Evolutionary conservation across 1,284 basidiomycete species (phyloP), one percentile per base, ranked within the genome.

Genomic region (Ceratobasidium sp.): DNA sequence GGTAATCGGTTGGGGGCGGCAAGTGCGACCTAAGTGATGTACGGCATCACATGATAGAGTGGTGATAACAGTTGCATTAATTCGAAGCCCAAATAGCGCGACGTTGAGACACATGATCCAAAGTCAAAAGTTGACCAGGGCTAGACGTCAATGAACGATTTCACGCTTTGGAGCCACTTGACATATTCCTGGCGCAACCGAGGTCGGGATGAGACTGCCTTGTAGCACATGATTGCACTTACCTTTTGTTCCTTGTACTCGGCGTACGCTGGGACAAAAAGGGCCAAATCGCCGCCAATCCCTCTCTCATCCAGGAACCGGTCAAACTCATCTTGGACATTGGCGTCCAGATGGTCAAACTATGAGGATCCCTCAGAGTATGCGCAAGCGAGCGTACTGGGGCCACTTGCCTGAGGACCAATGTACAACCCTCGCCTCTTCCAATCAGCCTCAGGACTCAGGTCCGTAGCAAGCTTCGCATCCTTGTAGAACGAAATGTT

Each of bases 371-470:
- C 39, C n/a, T 74, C 28, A 78, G 69, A 33, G 75, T 31, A 23
- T 78, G 56, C 60, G 75, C 49, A 77, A 67, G 58, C 51, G 26
- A 53, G 54, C 49, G 63, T 53, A n/a, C 68, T n/a, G n/a, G n/a
- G 45, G 58, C 54, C 13, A 85, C 88, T 78, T 78, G 93, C 92
- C 86, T 91, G 90, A 74, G 97, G 97, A 2, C 97, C 97, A 82
- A 98, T 91, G 88, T 98, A 99, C 80, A 93, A 86, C 10, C 94
- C 95, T 56, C 96, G 90, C 69, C 97, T 90, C 82, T 92, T 92
- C 94, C 94, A 98, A 86, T 98, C 97, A 15, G 93, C 93, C 79
- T 98, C 96, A 7, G 94, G 92, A 26, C 91, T 94, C 79, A 95
- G 85, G 42, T 92, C 91, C 11, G 90, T 92, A 17, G 92, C 96